Percentiles rank a stretch among this genome's conserved stretches.
Evolutionary conservation across 805 yeast genomes (phyloP).

Genomic region (Candida fluviatilis): DNA sequence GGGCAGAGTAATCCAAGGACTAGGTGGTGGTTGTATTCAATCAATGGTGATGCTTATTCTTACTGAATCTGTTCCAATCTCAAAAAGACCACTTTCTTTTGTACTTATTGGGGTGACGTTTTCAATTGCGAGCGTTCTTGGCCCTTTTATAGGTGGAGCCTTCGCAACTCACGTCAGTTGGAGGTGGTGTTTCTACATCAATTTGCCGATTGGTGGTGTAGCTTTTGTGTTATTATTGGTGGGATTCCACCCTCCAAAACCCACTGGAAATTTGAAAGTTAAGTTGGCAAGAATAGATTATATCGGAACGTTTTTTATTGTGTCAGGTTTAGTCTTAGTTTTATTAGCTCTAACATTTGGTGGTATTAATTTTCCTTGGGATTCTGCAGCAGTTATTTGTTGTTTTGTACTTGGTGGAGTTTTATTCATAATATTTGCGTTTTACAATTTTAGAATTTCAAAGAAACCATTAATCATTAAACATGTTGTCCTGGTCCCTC

Average conservation of each 20-base stretch:
- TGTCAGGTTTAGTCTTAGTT: constrained; percentile 41
- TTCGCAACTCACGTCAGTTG: constrained; percentile 56
- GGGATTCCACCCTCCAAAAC: constrained; percentile 45
- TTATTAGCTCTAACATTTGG: constrained; percentile 53
- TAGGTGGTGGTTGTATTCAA: constrained; percentile 69
- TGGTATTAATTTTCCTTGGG: constrained; percentile 50
- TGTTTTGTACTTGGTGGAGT: constrained; percentile 46
- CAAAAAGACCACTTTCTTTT: constrained; percentile 36
- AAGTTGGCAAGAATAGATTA: constrained; percentile 45
- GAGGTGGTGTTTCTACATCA: constrained; percentile 76
- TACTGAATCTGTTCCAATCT: constrained; percentile 50
- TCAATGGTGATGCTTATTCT: constrained; percentile 53
- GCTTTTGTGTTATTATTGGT: constrained; percentile 35
- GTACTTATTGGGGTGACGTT: constrained; percentile 39
- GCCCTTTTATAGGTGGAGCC: constrained; percentile 68
- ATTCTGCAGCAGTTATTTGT: constrained; percentile 47
- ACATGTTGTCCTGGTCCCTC: constrained; percentile 33
- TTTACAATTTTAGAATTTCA: constrained; percentile 41
- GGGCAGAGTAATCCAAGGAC: constrained; percentile 67
- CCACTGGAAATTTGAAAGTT: constrained; percentile 32
- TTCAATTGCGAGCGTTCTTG: constrained; percentile 49
- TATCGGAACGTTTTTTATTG: constrained; percentile 42
- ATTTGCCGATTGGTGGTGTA: constrained; percentile 61
- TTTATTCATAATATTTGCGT: constrained; percentile 26
- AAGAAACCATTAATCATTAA: constrained; percentile 44